Evolutionary conservation across 306 rosid genomes (phyloP).

Genomic region (Quercus gilva): DNA sequence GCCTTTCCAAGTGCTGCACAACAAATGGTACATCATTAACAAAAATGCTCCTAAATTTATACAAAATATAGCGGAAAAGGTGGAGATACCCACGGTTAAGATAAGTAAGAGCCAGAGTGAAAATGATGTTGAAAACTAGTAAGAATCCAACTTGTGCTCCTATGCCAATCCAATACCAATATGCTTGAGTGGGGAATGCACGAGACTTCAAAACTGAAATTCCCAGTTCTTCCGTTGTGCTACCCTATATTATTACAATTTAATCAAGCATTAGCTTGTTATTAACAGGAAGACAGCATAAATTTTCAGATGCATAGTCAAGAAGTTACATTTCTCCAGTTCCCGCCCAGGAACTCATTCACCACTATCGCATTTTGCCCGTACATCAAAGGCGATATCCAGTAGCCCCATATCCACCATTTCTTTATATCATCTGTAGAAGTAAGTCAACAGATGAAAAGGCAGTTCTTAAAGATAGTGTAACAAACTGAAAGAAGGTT

Average conservation of each 20-base stretch:
- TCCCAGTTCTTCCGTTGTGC: constrained; percentile 21
- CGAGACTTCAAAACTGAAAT: constrained; percentile 6
- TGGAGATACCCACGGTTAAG: constrained; percentile 38
- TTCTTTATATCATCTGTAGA: constrained; percentile 19
- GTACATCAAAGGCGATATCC: constrained; percentile 29
- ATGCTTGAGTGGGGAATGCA: constrained; percentile 33
- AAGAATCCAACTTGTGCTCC: constrained; percentile 34
- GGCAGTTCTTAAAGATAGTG: not conserved
- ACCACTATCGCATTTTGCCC: constrained; percentile 19
- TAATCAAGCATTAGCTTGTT: not conserved
- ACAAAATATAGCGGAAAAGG: not conserved
- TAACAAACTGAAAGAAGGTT: not conserved
- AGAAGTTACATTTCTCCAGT: constrained; percentile 6
- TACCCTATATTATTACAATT: not conserved
- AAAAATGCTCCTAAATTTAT: not conserved
- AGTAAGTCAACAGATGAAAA: not conserved
- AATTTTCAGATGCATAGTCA: not conserved
- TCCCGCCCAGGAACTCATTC: constrained; percentile 17
- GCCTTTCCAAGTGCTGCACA: not conserved
- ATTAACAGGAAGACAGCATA: not conserved
- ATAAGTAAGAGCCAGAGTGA: constrained; percentile 24
- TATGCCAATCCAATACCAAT: constrained; percentile 58
- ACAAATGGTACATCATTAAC: not conserved
- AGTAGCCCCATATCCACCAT: constrained; percentile 36
- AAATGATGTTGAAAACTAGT: constrained; percentile 24